Evolutionary conservation across 768 basidiomycete genomes (phyloP).

Genomic region (Mycena albidolilacea): DNA sequence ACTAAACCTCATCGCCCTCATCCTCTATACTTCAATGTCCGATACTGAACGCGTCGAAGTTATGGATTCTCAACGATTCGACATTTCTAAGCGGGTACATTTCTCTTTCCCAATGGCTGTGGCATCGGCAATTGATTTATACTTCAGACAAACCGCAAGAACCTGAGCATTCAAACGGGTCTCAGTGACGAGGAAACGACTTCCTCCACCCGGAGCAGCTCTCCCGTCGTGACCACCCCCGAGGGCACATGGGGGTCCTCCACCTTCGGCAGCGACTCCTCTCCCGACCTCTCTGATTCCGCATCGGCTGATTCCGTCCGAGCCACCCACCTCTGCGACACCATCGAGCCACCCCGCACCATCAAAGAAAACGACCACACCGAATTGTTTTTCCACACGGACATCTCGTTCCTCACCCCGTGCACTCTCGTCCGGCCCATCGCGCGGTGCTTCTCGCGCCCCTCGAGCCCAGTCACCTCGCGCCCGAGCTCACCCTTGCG

Average conservation of each 20-base stretch:
- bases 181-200: slow-evolving; percentile 14
- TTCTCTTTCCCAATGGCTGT: neutral
- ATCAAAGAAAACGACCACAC: slow-evolving; percentile 22
- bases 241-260: slow-evolving; percentile 24
- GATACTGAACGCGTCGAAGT: slow-evolving; percentile 30
- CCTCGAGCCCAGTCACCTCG: slow-evolving; percentile 44
- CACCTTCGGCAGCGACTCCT: slow-evolving; percentile 4
- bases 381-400: slow-evolving; percentile 30
- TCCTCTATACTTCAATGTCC: slow-evolving; percentile 9
- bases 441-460: slow-evolving; percentile 45
- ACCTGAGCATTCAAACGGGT: slow-evolving; percentile 29
- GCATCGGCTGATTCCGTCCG: slow-evolving; percentile 12
- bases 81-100: slow-evolving; percentile 27
- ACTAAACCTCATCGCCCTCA: slow-evolving; percentile 1
- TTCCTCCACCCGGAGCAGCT: neutral
- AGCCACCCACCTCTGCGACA: slow-evolving; percentile 25
- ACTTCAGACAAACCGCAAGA: slow-evolving; percentile 7
- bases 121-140: neutral
- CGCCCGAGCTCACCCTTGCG: slow-evolving; percentile 44
- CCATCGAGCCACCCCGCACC: neutral
- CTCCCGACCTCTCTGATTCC: slow-evolving; percentile 10
- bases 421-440: slow-evolving; percentile 54
- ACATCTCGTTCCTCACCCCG: slow-evolving; percentile 48
- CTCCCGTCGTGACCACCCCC: neutral
- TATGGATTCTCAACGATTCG: slow-evolving; percentile 34